Evolutionary conservation across 192 early-diverging fungal genomes (phyloP), one percentile per base, ranked within the genome.

Genomic region (Entomortierella parvispora): DNA sequence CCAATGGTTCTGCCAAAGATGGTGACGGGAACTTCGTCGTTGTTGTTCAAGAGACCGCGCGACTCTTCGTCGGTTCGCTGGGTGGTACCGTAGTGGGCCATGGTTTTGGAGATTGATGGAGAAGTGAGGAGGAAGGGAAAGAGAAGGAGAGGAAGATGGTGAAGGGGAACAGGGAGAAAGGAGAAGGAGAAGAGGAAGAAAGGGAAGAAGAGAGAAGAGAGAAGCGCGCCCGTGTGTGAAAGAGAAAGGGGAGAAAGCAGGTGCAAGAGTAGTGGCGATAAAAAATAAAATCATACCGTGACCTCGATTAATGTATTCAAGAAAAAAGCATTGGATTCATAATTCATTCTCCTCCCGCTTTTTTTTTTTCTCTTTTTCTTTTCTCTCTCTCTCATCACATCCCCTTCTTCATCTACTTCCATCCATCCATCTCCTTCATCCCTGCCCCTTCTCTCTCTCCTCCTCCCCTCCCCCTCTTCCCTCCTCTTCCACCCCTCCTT

Each of bases 1-100:
- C 22, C 40, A 40, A 68, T 48, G 14, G 65, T 77, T 45, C 74
- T 65, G 23, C 74, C 65, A 23, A 68, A 77, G 43, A 77, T 68
- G 20, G 74, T 77, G 43, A 58, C 66, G 42, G 68, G 68, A 59
- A 59, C 74, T 31, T 68, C 53, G 0, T 63, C 51, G 33, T 52
- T 23, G 42, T 46, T 7, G 54, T 50, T 34, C n/a, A 77, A 29
- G 12, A 63, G 42, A 4, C n/a, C 40, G 10, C 58, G 74, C 0
- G 64, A 61, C 43, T 76, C 72, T 3, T 57, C 26, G 55, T 71
- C 69, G 20, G 54, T 56, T 20, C 20, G 37, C 5, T 22, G 14
- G 18, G 68, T 31, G 2, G 70, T 28, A 29, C 62, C 70, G 56
- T 62, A 62, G 55, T 59, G 64, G 15, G 55, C 28, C 54, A 62